Base-by-base conservation (phyloP, 2,329 filamentous ascomycete species). In the Fusarium citri region DNA sequence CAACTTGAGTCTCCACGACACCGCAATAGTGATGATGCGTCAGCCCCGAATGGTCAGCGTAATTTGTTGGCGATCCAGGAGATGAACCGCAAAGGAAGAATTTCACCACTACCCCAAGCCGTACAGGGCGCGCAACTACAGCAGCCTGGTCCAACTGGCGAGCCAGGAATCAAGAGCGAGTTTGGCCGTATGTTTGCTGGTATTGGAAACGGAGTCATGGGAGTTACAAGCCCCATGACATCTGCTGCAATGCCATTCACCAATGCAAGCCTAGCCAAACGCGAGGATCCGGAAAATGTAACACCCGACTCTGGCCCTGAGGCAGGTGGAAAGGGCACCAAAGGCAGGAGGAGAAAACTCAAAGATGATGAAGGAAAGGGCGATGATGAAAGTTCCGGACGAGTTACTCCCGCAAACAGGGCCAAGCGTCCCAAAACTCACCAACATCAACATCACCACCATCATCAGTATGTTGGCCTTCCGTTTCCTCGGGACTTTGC, bases 111-210 rank as follows among this genome's bases (percentile, higher is more conserved):
- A 18, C 95, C 95, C 2, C 95, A 98, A 79, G 94, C 95, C 23
- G 94, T 98, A 1, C 94, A 98, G 77, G 95, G 95, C 23, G 94
- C 93, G 2, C 94, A 97, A 78, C 89, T 91, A 18, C 92, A 94
- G 73, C 88, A 92, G 41, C 87, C 92, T 55, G 93, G 92, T 6
- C 93, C 94, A 8, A 89, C 90, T 16, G 92, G 91, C 18, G 94
- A 97, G 78, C 92, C 94, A 14, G 92, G 92, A 45, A 97, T 98
- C 76, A 97, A 98, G 84, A 97, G 91, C 77, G 95, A 98, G 78
- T 94, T 98, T 78, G 94, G 94, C 28, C 91, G 94, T 67, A 97
- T 98, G 86, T 98, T 97, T 80, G 94, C 93, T 20, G 95, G 95
- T n/a, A 94, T 98, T 71, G 94, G 84, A 63, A 87, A 83, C 71